Base-by-base conservation (phyloP, 2,329 filamentous ascomycete species). In the Penicillium sp. region DNA sequence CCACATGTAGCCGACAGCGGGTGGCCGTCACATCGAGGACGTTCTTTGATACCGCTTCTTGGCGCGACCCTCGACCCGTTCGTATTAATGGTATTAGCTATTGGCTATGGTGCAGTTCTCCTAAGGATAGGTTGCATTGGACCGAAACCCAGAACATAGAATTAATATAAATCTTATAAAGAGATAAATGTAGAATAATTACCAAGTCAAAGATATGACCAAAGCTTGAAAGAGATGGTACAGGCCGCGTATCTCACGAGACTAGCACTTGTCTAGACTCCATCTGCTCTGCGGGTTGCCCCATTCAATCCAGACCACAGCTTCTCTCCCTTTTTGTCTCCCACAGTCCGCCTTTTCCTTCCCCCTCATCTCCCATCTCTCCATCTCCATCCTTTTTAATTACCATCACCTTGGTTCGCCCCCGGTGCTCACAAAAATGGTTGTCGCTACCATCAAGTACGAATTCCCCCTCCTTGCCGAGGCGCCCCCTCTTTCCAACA, bases 381-480 rank as follows among this genome's bases (percentile, higher is more conserved):
- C 46, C 45, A 35, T 26, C 31, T 44, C 56, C 39, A 35, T 57
- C 29, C 48, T 44, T 46, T 54, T 55, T 44, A 42, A 42, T 33
- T 52, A 55, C 49, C 53, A 46, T 55, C 53, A 45, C 45, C 48
- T 37, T 47, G 22, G 56, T 59, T 52, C 42, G 46, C 55, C 49
- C 51, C 46, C 53, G 52, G 33, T 45, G 26, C 27, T 49, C 35
- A 29, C 67, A 79, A 71, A 42, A 62, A 84, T 84, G 82, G 83
- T 85, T 73, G 84, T 86, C 67, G 83, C 84, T 73, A 86, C 84
- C 62, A 86, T 86, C 75, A 86, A 86, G 84, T 86, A 76, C 67
- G 82, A 44, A 49, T 26, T 43, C 51, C 56, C 52, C 53, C 52
- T 51, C 55, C 52, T 62, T 60, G 55, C 54, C 55, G 54, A 49